Percentiles rank a stretch among this genome's conserved stretches.
phyloP scores from a whole-genome alignment of 2,329 filamentous ascomycete genomes.

The Penicillium occitanis region DNA sequence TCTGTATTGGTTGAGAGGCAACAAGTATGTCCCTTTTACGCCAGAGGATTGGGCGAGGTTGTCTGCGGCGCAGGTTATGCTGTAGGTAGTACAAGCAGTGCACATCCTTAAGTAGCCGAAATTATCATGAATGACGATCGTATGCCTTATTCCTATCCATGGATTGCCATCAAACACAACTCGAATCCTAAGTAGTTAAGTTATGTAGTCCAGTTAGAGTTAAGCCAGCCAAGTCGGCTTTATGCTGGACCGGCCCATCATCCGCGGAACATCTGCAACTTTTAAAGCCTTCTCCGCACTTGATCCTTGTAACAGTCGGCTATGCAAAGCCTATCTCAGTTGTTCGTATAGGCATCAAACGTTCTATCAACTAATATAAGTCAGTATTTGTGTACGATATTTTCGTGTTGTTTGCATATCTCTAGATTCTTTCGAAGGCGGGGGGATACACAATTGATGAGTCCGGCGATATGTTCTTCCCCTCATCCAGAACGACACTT shows the following conservation, averaged over 20 bases:
- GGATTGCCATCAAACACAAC: not conserved
- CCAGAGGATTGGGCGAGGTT: constrained; percentile 68
- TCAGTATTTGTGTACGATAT: too few species aligned
- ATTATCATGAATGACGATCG: not conserved
- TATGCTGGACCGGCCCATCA: constrained; percentile 5
- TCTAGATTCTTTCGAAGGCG: not conserved
- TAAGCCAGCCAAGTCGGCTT: constrained; percentile 16
- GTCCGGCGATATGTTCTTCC: not conserved
- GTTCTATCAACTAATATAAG: not conserved
- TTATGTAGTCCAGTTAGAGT: not conserved
- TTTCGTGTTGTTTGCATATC: too few species aligned
- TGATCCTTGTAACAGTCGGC: not conserved
- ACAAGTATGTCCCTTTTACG: constrained; percentile 67
- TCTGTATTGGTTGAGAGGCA: constrained; percentile 67
- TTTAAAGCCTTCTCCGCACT: constrained; percentile 1
- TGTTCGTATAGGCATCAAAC: not conserved
- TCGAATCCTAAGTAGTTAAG: too few species aligned
- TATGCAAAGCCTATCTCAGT: not conserved
- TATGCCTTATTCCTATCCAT: not conserved
- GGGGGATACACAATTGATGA: not conserved
- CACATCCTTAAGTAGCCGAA: not conserved
- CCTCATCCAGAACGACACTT: not conserved
- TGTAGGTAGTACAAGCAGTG: constrained; percentile 48
- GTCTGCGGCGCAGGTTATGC: constrained; percentile 66
- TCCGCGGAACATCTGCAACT: not conserved